Evolutionary conservation across 495 filamentous ascomycete genomes (phyloP).

Genomic region (Daldinia childiae): DNA sequence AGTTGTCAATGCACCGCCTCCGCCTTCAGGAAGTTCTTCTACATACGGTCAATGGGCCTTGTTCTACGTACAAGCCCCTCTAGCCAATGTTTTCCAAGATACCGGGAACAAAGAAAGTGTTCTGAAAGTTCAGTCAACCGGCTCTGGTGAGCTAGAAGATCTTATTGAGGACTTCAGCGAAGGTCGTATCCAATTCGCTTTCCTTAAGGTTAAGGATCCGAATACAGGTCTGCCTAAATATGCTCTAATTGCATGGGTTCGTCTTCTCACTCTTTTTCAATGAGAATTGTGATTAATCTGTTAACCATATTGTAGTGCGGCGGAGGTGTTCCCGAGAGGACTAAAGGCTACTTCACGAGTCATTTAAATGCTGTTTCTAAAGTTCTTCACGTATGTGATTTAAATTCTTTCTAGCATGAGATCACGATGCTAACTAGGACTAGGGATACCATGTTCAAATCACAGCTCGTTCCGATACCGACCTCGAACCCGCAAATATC

Average conservation of each 20-base stretch:
- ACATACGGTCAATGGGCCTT: slow-evolving; percentile 81
- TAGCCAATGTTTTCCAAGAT: slow-evolving; percentile 92
- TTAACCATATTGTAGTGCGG: slow-evolving; percentile 69
- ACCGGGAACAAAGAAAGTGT: slow-evolving; percentile 87
- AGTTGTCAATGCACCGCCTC: slow-evolving; percentile 76
- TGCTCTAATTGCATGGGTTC: slow-evolving; percentile 86
- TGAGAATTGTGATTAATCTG: slow-evolving; percentile 2
- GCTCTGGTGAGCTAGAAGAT: slow-evolving; percentile 93
- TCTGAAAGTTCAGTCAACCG: slow-evolving; percentile 90
- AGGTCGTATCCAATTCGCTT: slow-evolving; percentile 95
- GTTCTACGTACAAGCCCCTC: slow-evolving; percentile 88
- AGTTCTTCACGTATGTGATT: slow-evolving; percentile 76
- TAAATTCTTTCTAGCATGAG: slow-evolving; percentile 1
- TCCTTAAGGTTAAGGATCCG: slow-evolving; percentile 93
- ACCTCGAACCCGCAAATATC: slow-evolving; percentile 87
- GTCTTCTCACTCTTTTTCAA: slow-evolving; percentile 43
- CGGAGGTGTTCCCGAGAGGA: slow-evolving; percentile 96
- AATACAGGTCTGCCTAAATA: slow-evolving; percentile 92
- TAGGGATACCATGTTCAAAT: slow-evolving; percentile 95
- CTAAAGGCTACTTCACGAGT: slow-evolving; percentile 97
- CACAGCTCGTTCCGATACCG: slow-evolving; percentile 87
- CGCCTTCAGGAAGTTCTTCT: slow-evolving; percentile 65
- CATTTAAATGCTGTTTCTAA: slow-evolving; percentile 89
- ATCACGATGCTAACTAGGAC: slow-evolving; percentile 48
- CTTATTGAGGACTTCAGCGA: slow-evolving; percentile 98